A percentile compares a stretch with the other conserved stretches of the same genome.
Evolutionary conservation across 257 asterid genomes (phyloP).

Genomic region (Phtheirospermum japonicum): DNA sequence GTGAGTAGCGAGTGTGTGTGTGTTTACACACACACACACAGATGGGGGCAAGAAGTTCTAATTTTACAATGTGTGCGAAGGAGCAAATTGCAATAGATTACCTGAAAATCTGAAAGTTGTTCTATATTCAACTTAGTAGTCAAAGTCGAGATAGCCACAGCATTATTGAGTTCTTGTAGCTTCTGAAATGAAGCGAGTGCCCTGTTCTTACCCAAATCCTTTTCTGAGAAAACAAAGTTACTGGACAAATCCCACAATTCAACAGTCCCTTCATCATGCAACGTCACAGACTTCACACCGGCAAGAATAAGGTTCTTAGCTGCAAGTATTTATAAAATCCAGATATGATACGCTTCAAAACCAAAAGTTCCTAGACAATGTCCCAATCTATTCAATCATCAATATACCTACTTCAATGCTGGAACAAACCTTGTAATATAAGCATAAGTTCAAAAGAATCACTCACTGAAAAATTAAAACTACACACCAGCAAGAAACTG

Average conservation of each 20-base stretch:
- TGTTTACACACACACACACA: background rate
- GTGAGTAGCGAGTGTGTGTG: background rate
- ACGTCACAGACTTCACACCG: conserved; percentile 90
- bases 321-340: conserved; percentile 40
- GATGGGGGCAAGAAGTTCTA: background rate
- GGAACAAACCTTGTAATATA: too few relatives aligned
- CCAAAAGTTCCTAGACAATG: background rate
- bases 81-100: conserved; percentile 24
- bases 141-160: conserved; percentile 66
- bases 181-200: conserved; percentile 84
- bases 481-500: too few relatives aligned
- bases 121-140: conserved; percentile 66
- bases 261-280: conserved; percentile 83
- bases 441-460: too few relatives aligned
- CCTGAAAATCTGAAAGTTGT: conserved; percentile 78
- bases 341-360: conserved; percentile 13
- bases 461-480: too few relatives aligned
- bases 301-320: conserved; percentile 94
- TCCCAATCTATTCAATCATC: background rate
- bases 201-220: conserved; percentile 83
- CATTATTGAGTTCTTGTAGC: conserved; percentile 90
- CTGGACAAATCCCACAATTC: conserved; percentile 92
- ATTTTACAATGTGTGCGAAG: background rate
- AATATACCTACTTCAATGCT: too few relatives aligned
- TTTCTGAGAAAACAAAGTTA: conserved; percentile 79